Conservation (phyloP, 345 rosid genomes). For the Hibiscus mutabilis region DNA sequence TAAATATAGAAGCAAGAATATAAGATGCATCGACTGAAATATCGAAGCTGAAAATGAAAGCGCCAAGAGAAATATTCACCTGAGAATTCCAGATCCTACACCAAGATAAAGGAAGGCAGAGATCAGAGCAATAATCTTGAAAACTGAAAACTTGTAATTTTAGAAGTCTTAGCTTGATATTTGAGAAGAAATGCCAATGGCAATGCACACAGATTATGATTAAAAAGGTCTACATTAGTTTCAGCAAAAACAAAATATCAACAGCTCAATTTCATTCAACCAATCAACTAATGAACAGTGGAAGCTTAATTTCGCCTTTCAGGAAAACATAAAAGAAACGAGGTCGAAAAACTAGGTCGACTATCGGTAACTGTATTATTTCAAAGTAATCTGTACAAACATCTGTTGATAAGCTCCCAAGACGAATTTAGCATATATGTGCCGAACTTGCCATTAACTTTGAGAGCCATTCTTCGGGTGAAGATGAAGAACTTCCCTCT, state of each 20-base stretch:
- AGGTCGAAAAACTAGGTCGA: background rate
- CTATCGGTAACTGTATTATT: background rate
- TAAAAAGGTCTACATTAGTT: background rate
- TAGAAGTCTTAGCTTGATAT: background rate
- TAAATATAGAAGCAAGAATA: background rate
- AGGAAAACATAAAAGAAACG: background rate
- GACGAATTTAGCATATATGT: background rate
- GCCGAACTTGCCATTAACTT: conserved; percentile 14
- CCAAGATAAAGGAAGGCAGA: background rate
- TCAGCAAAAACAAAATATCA: background rate
- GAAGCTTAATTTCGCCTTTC: background rate
- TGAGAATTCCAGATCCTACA: background rate
- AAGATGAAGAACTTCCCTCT: conserved; percentile 13
- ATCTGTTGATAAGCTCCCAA: background rate
- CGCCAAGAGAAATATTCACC: background rate
- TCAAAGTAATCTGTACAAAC: conserved; percentile 7
- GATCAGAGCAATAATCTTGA: background rate
- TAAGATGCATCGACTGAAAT: background rate
- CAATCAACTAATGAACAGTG: conserved; percentile 2
- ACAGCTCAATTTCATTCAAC: conserved; percentile 2
- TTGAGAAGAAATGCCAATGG: background rate
- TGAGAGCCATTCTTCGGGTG: conserved; percentile 15
- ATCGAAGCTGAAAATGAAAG: background rate
- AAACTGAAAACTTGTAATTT: background rate
- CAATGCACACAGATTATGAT: background rate